These are phyloP conservation scores for Babesia ovis DNA, from an alignment of 169 alveolate species.

Conservation along the genomic window DNA sequence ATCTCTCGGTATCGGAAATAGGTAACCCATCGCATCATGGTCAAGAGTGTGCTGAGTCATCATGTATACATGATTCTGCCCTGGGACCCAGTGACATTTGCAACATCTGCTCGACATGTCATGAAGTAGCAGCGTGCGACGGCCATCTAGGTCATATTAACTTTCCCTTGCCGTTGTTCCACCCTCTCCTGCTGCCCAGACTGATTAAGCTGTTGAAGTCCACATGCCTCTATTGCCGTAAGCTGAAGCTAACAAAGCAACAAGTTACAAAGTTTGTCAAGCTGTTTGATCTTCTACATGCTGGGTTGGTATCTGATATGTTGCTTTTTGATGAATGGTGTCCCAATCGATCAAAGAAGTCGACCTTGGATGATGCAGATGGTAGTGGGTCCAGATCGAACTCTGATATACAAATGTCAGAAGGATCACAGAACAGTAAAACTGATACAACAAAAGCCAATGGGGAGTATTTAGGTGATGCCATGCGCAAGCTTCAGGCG, in stretches of 20 bases:
- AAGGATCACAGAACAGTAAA: not conserved
- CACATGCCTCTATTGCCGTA: conserved; percentile 54
- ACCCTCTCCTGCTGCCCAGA: conserved; percentile 90
- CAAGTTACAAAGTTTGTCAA: conserved; percentile 16
- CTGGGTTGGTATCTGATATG: conserved; percentile 52
- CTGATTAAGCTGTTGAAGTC: conserved; percentile 87
- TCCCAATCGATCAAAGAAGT: not conserved
- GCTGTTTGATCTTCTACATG: conserved; percentile 37
- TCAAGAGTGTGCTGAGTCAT: conserved; percentile 52
- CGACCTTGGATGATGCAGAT: not conserved
- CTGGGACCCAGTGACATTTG: conserved; percentile 92
- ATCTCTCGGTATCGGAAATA: conserved; percentile 42
- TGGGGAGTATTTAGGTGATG: not conserved
- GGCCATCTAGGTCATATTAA: conserved; percentile 96
- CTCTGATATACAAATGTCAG: not conserved
- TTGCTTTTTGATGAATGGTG: conserved; percentile 31
- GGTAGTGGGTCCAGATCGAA: not conserved
- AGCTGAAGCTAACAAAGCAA: conserved; percentile 16
- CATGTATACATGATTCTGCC: conserved; percentile 90
- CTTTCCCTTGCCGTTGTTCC: conserved; percentile 89
- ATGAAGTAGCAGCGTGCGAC: conserved; percentile 89
- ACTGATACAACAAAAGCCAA: not conserved
- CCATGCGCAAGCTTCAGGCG: conserved; percentile 16
- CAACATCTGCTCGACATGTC: conserved; percentile 87
- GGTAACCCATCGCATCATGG: conserved; percentile 37